phyloP scores from a whole-genome alignment of 2,329 filamentous ascomycete genomes.

The Mycogone perniciosa region DNA sequence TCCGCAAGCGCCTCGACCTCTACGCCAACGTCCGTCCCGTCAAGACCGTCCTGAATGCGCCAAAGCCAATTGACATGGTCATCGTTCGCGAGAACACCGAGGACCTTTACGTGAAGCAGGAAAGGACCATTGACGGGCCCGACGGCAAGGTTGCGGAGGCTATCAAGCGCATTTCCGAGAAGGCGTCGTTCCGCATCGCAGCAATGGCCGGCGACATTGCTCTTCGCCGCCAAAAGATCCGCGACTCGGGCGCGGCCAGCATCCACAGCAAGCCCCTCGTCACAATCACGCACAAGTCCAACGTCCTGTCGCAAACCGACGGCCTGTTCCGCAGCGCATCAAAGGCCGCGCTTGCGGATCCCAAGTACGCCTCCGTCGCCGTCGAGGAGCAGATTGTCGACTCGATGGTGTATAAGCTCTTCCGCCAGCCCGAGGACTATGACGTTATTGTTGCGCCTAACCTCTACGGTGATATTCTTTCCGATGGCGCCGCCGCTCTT shows the following conservation, averaged over 20 bases:
- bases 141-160: conserved; percentile 75
- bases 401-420: conserved; percentile 59
- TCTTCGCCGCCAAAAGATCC: conserved; percentile 73
- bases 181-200: conserved; percentile 78
- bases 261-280: conserved; percentile 69
- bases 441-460: conserved; percentile 62
- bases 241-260: conserved; percentile 50
- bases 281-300: conserved; percentile 97
- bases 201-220: conserved; percentile 94
- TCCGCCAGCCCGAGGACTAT: conserved; percentile 50
- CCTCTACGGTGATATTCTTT: conserved; percentile 60
- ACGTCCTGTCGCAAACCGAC: conserved; percentile 93
- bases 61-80: conserved; percentile 60
- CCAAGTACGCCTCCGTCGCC: conserved; percentile 51
- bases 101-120: conserved; percentile 72
- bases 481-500: conserved; percentile 63
- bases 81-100: conserved; percentile 63
- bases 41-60: conserved; percentile 65
- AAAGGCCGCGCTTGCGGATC: conserved; percentile 58
- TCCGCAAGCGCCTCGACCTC: conserved; percentile 89
- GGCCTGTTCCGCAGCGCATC: conserved; percentile 85
- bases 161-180: conserved; percentile 92
- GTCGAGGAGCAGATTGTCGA: conserved; percentile 63
- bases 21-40: conserved; percentile 71
- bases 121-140: conserved; percentile 52